These are phyloP conservation scores for Abelmoschus esculentus DNA, from an alignment of 345 rosid genomes.

Conservation along the genomic window DNA sequence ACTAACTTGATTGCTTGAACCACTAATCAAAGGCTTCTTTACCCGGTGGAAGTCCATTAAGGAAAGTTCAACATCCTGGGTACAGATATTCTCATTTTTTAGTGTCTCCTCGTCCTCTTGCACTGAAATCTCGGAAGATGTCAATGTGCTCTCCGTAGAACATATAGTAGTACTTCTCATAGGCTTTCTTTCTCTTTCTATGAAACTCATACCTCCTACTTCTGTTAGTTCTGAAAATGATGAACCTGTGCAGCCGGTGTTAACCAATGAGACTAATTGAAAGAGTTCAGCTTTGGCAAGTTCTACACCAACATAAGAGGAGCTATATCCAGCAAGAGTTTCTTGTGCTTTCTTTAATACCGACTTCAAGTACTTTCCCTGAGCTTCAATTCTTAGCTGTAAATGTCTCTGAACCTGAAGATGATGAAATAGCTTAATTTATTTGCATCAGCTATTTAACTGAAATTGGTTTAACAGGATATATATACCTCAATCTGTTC, in stretches of 20 bases:
- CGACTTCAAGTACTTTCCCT: conserved; percentile 83
- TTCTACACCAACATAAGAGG: conserved; percentile 52
- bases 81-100: conserved; percentile 19
- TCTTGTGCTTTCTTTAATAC: conserved; percentile 85
- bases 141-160: conserved; percentile 74
- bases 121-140: conserved; percentile 73
- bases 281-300: conserved; percentile 77
- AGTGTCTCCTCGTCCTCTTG: conserved; percentile 30
- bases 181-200: conserved; percentile 20
- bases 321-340: conserved; percentile 63
- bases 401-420: conserved; percentile 86
- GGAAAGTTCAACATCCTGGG: conserved; percentile 42
- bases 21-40: conserved; percentile 11
- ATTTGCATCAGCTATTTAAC: not conserved
- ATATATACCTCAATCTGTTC: conserved; percentile 84
- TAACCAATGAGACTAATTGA: conserved; percentile 58
- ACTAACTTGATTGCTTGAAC: conserved; percentile 22
- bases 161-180: conserved; percentile 35
- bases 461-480: not conserved
- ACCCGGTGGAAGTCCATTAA: conserved; percentile 47
- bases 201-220: conserved; percentile 31
- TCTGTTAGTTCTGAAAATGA: conserved; percentile 62
- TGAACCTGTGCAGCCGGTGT: conserved; percentile 39
- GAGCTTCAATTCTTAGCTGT: conserved; percentile 94
- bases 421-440: conserved; percentile 7